Evolutionary conservation across 2,329 filamentous ascomycete species (phyloP).

Genomic region (Myriosclerotinia curreyana): DNA sequence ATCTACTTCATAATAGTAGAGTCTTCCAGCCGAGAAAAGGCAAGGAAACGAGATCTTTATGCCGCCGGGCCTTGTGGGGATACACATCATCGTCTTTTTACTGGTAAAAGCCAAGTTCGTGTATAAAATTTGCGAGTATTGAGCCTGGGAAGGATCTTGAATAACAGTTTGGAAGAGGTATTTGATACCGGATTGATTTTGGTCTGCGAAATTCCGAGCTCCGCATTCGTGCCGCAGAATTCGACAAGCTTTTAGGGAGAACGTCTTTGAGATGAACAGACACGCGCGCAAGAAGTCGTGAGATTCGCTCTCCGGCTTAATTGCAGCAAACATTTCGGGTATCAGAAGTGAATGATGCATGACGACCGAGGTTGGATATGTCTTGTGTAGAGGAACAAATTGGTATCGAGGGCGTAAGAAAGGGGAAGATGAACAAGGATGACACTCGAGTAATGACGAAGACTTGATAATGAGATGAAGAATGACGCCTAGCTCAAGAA

Average conservation of each 20-base stretch:
- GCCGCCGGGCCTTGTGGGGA: not conserved
- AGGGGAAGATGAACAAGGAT: not conserved
- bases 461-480: not conserved
- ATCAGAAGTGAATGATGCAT: conserved; percentile 10
- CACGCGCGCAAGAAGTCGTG: not conserved
- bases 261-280: conserved; percentile 7
- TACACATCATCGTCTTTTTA: not conserved
- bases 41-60: not conserved
- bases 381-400: not conserved
- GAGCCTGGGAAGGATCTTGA: not conserved
- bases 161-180: not conserved
- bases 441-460: not conserved
- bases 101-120: not conserved
- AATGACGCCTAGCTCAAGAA: not conserved
- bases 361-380: not conserved
- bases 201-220: not conserved
- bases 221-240: conserved; percentile 8
- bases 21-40: conserved; percentile 1
- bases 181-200: not conserved
- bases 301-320: not conserved
- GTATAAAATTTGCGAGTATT: conserved; percentile 13
- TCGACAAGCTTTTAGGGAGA: conserved; percentile 11
- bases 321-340: conserved; percentile 2
- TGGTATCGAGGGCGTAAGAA: not conserved
- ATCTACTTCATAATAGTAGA: not conserved